Conservation (phyloP, 1,284 basidiomycete species). For the Caloboletus firmus region DNA sequence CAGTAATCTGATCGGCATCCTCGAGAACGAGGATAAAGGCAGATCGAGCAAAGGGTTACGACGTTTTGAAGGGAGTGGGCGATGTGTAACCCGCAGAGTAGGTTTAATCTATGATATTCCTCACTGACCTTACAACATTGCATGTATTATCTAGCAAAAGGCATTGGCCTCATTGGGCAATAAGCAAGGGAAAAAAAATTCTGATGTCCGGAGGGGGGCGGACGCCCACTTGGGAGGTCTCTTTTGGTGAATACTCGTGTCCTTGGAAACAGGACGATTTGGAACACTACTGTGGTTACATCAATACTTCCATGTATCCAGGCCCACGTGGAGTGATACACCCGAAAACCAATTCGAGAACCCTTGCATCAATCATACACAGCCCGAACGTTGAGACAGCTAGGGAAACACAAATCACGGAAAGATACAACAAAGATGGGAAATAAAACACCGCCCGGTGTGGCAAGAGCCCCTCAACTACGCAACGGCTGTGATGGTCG, state of each 20-base stretch:
- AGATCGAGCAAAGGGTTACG: conserved; percentile 1
- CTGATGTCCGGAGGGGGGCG: too few relatives aligned
- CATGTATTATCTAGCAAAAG: too few relatives aligned
- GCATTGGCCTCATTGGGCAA: too few relatives aligned
- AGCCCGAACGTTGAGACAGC: neutral
- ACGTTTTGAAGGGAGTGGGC: too few relatives aligned
- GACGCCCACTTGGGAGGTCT: too few relatives aligned
- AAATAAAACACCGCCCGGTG: neutral
- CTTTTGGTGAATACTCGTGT: conserved; percentile 7
- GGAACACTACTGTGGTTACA: neutral
- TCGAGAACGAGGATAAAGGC: conserved; percentile 3
- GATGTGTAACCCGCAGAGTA: neutral
- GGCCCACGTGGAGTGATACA: neutral
- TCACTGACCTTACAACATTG: too few relatives aligned
- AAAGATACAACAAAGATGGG: conserved; percentile 7
- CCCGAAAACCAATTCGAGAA: conserved; percentile 4
- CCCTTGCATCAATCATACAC: conserved; percentile 14
- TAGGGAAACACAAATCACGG: conserved; percentile 9
- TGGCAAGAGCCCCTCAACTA: conserved; percentile 8
- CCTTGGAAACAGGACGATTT: neutral
- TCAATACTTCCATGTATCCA: neutral
- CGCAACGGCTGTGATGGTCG: conserved; percentile 12
- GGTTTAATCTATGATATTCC: neutral
- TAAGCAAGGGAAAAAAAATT: too few relatives aligned
- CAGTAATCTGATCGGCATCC: conserved; percentile 1